Base-by-base conservation (phyloP, 495 filamentous ascomycete species). In the Aspergillus mulundensis region DNA sequence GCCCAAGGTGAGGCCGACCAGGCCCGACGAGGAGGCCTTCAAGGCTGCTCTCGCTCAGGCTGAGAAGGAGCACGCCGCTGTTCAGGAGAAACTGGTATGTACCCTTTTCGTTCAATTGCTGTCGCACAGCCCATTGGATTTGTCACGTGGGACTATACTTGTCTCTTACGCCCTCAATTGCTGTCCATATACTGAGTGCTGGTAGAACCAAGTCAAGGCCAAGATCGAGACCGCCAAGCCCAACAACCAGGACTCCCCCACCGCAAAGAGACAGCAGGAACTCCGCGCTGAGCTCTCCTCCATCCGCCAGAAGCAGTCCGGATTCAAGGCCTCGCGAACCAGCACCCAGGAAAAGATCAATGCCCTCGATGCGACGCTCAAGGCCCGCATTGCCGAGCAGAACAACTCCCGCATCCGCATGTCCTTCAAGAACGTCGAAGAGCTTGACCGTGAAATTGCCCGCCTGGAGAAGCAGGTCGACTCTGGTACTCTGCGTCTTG, bases 331-430 rank as follows among this genome's bases (percentile, higher is more conserved):
- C 30, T 82, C 83, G 39, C 85, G 91, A 25, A 80, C 78, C 58
- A 80, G 79, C 67, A 86, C 87, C 66, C 81, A 88, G 54, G 92
- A 96, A 54, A 87, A 92, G 74, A 87, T 97, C 72, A 91, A 89
- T 77, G 80, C 80, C 30, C 78, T 95, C 39, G 93, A 97, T 58
- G 84, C 87, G 60, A 85, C 88, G 54, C 74, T 97, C 51, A 91
- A 91, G 71, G 81, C 84, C 52, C 85, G 85, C 61, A 86, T 93
- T 60, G 79, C 81, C 60, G 91, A 96, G 73, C 87, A 91, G 66
- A 97, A 97, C 79, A 79, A 77, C 56, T 88, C 88, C 28, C 83
- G 86, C 41, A 80, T 80, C 65, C 85, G 85, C 66, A 81, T 96
- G 52, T 71, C 80, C 20, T 97, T 87, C 82, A 95, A 91, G 82